These are phyloP conservation scores for Nepenthes gracilis DNA, from an alignment of 148 eudicot species.

Conservation along the genomic window DNA sequence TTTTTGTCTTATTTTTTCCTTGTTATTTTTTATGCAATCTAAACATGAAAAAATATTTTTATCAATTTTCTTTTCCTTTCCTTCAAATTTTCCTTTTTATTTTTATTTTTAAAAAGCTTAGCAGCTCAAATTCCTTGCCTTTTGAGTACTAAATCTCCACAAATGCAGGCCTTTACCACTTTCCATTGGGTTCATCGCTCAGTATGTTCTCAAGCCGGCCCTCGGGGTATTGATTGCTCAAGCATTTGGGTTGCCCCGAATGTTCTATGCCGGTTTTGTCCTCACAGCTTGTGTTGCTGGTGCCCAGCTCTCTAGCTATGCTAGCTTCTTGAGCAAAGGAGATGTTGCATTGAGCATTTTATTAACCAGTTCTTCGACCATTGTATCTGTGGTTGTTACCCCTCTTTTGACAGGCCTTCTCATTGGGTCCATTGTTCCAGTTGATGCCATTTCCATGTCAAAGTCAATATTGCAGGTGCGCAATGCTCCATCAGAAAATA, in stretches of 20 bases:
- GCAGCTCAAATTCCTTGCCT: background rate
- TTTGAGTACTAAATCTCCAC: conserved; percentile 9
- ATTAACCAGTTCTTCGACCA: conserved; percentile 84
- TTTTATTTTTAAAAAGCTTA: background rate
- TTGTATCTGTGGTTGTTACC: conserved; percentile 76
- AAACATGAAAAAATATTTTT: too few relatives aligned
- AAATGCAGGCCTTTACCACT: conserved; percentile 74
- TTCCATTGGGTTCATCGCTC: conserved; percentile 67
- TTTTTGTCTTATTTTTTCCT: too few relatives aligned
- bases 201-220: conserved; percentile 60
- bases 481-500: conserved; percentile 3
- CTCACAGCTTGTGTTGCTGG: conserved; percentile 94
- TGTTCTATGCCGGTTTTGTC: conserved; percentile 84
- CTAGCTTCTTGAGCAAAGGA: conserved; percentile 93
- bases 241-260: conserved; percentile 67
- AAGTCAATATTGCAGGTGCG: conserved; percentile 95
- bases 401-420: conserved; percentile 94
- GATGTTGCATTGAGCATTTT: conserved; percentile 91
- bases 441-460: conserved; percentile 90
- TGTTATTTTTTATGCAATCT: too few relatives aligned
- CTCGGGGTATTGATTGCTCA: conserved; percentile 77
- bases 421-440: conserved; percentile 91
- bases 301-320: conserved; percentile 96
- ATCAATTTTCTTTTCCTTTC: too few relatives aligned
- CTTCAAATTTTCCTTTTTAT: too few relatives aligned